Conservation (phyloP, 352 stramenopile species). For the Phytophthora brassicae region DNA sequence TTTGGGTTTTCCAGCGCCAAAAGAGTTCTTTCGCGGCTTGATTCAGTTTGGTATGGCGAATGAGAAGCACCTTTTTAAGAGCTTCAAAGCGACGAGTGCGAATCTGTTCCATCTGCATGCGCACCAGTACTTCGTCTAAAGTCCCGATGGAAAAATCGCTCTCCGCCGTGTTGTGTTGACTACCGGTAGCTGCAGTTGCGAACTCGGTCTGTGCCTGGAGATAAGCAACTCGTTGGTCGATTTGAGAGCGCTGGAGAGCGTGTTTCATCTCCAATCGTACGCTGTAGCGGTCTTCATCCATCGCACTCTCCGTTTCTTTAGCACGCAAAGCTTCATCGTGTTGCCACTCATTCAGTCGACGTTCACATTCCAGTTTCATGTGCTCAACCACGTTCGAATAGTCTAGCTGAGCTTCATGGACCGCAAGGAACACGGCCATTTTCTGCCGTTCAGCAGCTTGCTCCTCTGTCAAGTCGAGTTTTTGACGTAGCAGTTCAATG, state of each 20-base stretch:
- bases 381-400: slow-evolving; percentile 51
- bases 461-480: slow-evolving; percentile 49
- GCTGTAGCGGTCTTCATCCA: slow-evolving; percentile 72
- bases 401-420: slow-evolving; percentile 50
- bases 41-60: slow-evolving; percentile 46
- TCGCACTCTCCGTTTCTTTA: slow-evolving; percentile 49
- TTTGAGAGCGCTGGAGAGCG: slow-evolving; percentile 54
- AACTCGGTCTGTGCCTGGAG: slow-evolving; percentile 41
- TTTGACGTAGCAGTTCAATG: slow-evolving; percentile 62
- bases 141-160: slow-evolving; percentile 51
- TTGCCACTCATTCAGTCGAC: slow-evolving; percentile 49
- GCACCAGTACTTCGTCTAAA: slow-evolving; percentile 64
- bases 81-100: slow-evolving; percentile 64
- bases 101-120: slow-evolving; percentile 63
- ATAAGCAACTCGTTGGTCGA: slow-evolving; percentile 61
- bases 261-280: slow-evolving; percentile 67
- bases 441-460: slow-evolving; percentile 57
- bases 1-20: slow-evolving; percentile 45
- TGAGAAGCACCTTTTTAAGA: slow-evolving; percentile 60
- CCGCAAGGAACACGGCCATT: slow-evolving; percentile 48
- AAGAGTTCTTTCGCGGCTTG: slow-evolving; percentile 37
- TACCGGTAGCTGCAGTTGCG: background rate
- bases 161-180: slow-evolving; percentile 6
- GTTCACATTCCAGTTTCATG: slow-evolving; percentile 49
- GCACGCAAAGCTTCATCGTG: slow-evolving; percentile 55